Conservation (phyloP, 768 basidiomycete genomes). For the Trametes cubensis region DNA sequence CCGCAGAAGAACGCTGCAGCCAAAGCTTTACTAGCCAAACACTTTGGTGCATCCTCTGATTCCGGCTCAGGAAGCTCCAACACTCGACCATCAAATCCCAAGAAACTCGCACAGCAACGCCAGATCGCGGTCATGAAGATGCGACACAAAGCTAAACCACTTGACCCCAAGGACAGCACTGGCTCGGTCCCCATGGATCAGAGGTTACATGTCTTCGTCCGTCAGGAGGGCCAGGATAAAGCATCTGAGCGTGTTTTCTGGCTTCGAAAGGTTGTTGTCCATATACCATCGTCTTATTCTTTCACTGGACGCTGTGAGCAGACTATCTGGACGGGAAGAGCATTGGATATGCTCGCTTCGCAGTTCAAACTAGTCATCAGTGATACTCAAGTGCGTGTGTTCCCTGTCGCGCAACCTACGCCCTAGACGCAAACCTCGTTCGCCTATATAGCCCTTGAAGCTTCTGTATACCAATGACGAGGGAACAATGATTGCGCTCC, state of each 20-base stretch:
- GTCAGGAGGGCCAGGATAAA: constrained; percentile 33
- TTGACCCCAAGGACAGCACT: constrained; percentile 57
- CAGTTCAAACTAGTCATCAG: constrained; percentile 41
- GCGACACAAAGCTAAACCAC: constrained; percentile 68
- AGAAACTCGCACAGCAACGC: constrained; percentile 54
- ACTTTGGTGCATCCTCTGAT: constrained; percentile 43
- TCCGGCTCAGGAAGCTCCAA: constrained; percentile 12
- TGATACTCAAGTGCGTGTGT: constrained; percentile 37
- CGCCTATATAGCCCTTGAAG: constrained; percentile 46
- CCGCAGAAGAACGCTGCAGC: constrained; percentile 49
- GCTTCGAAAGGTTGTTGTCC: constrained; percentile 64
- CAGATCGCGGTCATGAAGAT: constrained; percentile 74
- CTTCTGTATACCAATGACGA: constrained; percentile 36
- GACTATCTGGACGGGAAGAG: constrained; percentile 61
- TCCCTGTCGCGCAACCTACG: not conserved
- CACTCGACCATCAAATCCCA: constrained; percentile 42
- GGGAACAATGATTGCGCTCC: constrained; percentile 37
- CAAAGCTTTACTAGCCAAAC: constrained; percentile 54
- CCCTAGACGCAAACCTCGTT: not conserved
- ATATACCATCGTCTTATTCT: not conserved
- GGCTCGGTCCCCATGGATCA: constrained; percentile 53
- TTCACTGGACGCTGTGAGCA: constrained; percentile 30
- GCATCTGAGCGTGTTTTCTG: constrained; percentile 56
- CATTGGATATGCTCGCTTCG: constrained; percentile 54
- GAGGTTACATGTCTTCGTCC: constrained; percentile 59